These are phyloP conservation scores for Laetiporus sulphureus DNA, from an alignment of 1,284 basidiomycete genomes.

Conservation along the genomic window DNA sequence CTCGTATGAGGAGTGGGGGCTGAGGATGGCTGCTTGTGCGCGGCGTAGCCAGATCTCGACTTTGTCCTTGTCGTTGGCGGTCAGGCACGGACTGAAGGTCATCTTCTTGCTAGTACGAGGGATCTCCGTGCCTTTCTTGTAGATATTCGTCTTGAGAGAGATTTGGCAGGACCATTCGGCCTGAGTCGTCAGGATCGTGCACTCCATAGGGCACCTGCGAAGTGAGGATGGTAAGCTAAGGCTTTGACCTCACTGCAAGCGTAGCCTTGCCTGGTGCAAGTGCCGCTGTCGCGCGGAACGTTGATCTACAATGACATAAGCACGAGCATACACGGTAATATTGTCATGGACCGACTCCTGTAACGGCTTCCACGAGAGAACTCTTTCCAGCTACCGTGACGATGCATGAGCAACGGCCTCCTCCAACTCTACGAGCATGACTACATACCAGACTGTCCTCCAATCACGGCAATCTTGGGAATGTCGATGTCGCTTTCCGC, in stretches of 20 bases:
- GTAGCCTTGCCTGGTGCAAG: slow-evolving; percentile 43
- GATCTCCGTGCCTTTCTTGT: too few species aligned
- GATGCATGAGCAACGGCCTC: too few species aligned
- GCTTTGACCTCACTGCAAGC: too few species aligned
- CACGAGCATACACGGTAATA: neutral
- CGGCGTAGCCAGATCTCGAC: slow-evolving; percentile 25
- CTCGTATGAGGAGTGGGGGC: slow-evolving; percentile 9
- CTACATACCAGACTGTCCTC: slow-evolving; percentile 28
- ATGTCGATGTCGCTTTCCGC: slow-evolving; percentile 12
- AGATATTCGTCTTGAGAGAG: slow-evolving; percentile 19
- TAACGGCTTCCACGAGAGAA: slow-evolving; percentile 43
- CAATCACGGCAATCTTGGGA: slow-evolving; percentile 21
- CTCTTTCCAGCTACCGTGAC: slow-evolving; percentile 42
- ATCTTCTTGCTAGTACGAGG: too few species aligned
- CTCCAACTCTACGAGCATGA: too few species aligned
- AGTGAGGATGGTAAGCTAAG: too few species aligned
- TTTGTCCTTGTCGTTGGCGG: slow-evolving; percentile 14
- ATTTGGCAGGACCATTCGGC: slow-evolving; percentile 26
- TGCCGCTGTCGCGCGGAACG: slow-evolving; percentile 52
- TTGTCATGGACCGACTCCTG: slow-evolving; percentile 33
- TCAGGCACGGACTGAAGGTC: too few species aligned
- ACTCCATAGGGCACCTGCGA: slow-evolving; percentile 21
- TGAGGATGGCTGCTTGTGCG: slow-evolving; percentile 26
- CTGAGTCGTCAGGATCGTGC: slow-evolving; percentile 12
- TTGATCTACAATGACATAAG: slow-evolving; percentile 34